These are phyloP conservation scores for Schizophyllum amplum DNA, from an alignment of 1,284 basidiomycete genomes.

Conservation along the genomic window DNA sequence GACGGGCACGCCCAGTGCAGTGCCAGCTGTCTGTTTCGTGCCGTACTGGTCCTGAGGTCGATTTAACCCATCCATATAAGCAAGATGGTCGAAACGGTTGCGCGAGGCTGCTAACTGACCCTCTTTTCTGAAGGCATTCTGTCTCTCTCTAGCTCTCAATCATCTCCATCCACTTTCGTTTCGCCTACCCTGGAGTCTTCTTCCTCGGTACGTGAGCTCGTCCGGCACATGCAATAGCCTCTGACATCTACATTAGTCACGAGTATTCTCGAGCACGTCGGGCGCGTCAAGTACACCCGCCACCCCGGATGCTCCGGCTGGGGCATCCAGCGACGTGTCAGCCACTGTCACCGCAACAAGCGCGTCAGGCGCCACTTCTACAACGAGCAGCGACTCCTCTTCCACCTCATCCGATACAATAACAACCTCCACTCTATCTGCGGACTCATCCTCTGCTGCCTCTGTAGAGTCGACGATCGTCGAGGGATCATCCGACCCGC, in stretches of 20 bases:
- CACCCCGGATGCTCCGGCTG: not conserved
- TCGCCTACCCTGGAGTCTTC: not conserved
- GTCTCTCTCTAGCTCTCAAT: not conserved
- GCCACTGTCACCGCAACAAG: not conserved
- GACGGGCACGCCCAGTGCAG: not conserved
- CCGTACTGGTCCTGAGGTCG: not conserved
- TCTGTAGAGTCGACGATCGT: not conserved
- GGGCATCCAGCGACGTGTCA: not conserved
- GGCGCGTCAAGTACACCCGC: not conserved
- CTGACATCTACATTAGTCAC: not conserved
- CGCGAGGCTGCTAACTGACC: no score
- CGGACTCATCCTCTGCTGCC: not conserved
- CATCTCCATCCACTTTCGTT: not conserved
- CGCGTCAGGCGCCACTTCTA: no score
- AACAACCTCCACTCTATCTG: not conserved
- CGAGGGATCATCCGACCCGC: not conserved
- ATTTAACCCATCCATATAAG: not conserved
- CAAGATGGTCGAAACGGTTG: not conserved
- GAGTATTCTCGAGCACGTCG: not conserved
- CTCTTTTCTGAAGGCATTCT: no score
- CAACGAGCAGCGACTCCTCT: not conserved
- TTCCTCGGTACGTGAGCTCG: not conserved
- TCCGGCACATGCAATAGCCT: not conserved
- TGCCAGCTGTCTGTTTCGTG: not conserved
- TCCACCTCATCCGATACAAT: not conserved